These are phyloP conservation scores for Leccinum pellstonianum DNA, from an alignment of 768 basidiomycete genomes.

Conservation along the genomic window DNA sequence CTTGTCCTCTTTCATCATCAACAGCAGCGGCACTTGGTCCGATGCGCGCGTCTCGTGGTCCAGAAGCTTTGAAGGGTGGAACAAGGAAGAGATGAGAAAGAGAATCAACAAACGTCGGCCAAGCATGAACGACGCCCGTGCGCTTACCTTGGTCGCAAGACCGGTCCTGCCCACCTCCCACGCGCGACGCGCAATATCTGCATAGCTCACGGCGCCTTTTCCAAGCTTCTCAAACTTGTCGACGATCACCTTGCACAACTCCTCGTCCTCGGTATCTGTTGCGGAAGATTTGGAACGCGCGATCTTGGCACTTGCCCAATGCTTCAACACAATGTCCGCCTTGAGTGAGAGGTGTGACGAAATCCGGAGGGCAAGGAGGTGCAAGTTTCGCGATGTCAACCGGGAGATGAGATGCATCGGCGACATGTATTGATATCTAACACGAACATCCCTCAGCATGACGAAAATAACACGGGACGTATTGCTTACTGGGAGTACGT, in stretches of 20 bases:
- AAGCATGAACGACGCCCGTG: background rate
- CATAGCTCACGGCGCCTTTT: slow-evolving; percentile 80
- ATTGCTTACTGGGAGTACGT: slow-evolving; percentile 81
- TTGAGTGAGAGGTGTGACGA: slow-evolving; percentile 81
- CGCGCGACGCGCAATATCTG: slow-evolving; percentile 90
- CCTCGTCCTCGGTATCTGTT: slow-evolving; percentile 68
- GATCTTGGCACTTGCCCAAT: slow-evolving; percentile 97
- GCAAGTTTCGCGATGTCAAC: slow-evolving; percentile 82
- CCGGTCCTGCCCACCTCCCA: slow-evolving; percentile 84
- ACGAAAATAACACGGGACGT: background rate
- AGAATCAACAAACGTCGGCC: background rate
- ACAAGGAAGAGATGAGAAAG: background rate
- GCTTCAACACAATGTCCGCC: slow-evolving; percentile 84
- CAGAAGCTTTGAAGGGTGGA: slow-evolving; percentile 55
- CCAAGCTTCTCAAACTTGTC: slow-evolving; percentile 86
- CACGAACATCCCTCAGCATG: slow-evolving; percentile 3
- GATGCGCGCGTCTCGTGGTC: slow-evolving; percentile 87
- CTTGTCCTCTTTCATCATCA: slow-evolving; percentile 93
- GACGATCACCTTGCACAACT: slow-evolving; percentile 79
- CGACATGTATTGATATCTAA: slow-evolving; percentile 78
- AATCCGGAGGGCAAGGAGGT: slow-evolving; percentile 89
- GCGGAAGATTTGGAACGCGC: slow-evolving; percentile 61
- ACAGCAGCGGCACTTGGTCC: slow-evolving; percentile 89
- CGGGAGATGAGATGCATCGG: slow-evolving; percentile 79
- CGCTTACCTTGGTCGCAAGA: slow-evolving; percentile 76